Evolutionary conservation across 768 basidiomycete genomes (phyloP).

Genomic region (Kwoniella mangroviensis): DNA sequence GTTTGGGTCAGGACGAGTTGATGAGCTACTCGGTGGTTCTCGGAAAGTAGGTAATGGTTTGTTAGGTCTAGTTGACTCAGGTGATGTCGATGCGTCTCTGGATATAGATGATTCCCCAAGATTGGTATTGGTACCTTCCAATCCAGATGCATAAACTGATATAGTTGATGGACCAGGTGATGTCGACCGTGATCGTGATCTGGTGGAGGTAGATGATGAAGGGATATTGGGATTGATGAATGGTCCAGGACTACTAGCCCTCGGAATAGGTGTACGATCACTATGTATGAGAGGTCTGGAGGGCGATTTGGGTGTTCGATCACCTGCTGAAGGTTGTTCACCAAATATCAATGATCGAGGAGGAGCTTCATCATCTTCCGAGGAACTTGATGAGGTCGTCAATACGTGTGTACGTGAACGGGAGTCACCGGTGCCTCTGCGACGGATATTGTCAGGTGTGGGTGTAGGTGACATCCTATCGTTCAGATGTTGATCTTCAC

Average conservation of each 20-base stretch:
- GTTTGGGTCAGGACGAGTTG: neutral
- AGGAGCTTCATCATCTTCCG: slow-evolving; percentile 35
- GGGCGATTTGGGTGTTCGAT: slow-evolving; percentile 26
- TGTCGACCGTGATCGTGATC: slow-evolving; percentile 28
- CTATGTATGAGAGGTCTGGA: neutral
- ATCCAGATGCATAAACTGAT: slow-evolving; percentile 44
- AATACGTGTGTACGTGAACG: slow-evolving; percentile 18
- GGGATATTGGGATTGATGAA: slow-evolving; percentile 15
- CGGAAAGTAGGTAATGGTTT: slow-evolving; percentile 32
- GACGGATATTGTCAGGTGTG: slow-evolving; percentile 16
- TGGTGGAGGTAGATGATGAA: slow-evolving; percentile 28
- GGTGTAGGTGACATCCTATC: slow-evolving; percentile 36
- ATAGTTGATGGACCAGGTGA: slow-evolving; percentile 47
- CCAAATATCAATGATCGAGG: slow-evolving; percentile 38
- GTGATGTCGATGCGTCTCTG: slow-evolving; percentile 35
- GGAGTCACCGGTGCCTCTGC: neutral
- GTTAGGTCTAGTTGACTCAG: slow-evolving; percentile 9
- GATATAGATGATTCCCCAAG: slow-evolving; percentile 21
- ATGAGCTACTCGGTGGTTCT: slow-evolving; percentile 22
- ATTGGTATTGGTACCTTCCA: slow-evolving; percentile 27
- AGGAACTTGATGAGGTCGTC: slow-evolving; percentile 30
- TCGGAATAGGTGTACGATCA: slow-evolving; percentile 1
- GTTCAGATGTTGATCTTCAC: neutral
- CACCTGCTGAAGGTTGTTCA: slow-evolving; percentile 20
- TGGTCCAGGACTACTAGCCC: slow-evolving; percentile 29